Base-by-base conservation (phyloP, 306 rosid genomes). In the Ceratonia siliqua region DNA sequence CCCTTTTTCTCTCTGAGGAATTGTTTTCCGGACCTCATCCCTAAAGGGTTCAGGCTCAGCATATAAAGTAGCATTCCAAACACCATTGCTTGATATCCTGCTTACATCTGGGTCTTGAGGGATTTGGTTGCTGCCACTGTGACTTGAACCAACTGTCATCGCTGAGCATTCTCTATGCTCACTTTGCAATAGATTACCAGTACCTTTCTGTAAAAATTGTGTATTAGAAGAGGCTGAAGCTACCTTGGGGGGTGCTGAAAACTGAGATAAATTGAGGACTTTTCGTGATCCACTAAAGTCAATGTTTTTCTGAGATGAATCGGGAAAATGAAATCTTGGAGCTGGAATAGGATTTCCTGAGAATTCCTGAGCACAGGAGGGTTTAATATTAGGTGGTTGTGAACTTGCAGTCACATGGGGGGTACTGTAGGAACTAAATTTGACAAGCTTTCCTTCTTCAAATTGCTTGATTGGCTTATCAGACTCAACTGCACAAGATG, bases 41-140 rank as follows among this genome's bases (percentile, higher is more conserved):
- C 52, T 80, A 3, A 62, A 74, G 18, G 58, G 73, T 68, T 76
- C 82, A 21, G 82, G 82, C 53, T 79, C 87, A 11, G 85, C 81
- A 15, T 88, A 81, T 49, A 86, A 66, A 67, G 74, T 79, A 76
- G 81, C 70, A 49, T 85, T 83, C 86, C 88, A 83, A 65, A 71
- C 85, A 63, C 83, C 85, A 52, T 74, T 84, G 81, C 87, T 86
- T 6, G 93, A 87, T 75, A 67, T 87, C 57, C 82, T 53, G 73
- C 92, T 87, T 53, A 56, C 69, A 64, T 85, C 93, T 5, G 30
- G 85, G 65, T 88, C 92, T 25, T 69, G 84, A 8, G 79, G 82
- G 72, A 90, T 70, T 49, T 86, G 96, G 74, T 90, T 93, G 81
- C 98, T 93, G 17, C 96, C 96, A 54, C 91, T 82, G 45, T 84